These are phyloP conservation scores for Fusarium sterilihyphosum DNA, from an alignment of 2,329 filamentous ascomycete species.

Conservation along the genomic window DNA sequence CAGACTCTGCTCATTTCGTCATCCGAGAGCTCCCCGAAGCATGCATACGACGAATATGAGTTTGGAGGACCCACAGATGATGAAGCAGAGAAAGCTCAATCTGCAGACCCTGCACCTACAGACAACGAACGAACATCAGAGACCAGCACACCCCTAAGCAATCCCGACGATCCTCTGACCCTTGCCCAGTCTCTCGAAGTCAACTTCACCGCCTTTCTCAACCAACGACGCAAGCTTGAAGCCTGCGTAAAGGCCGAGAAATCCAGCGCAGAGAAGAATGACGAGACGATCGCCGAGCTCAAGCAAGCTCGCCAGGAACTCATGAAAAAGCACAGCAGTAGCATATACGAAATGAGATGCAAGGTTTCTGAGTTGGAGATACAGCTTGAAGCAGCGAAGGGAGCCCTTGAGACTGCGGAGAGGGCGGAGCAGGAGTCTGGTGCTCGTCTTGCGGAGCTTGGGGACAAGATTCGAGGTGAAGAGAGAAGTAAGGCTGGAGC, in stretches of 20 bases:
- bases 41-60: accelerated
- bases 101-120: too few relatives aligned
- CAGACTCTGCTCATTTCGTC: not conserved
- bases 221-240: not conserved
- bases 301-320: not conserved
- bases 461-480: not conserved
- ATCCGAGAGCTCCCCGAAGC: not conserved
- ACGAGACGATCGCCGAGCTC: not conserved
- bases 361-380: not conserved
- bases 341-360: not conserved
- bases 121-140: too few relatives aligned
- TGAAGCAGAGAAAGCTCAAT: too few relatives aligned
- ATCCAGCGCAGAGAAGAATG: not conserved
- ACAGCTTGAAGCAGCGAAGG: not conserved
- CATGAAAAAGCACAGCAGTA: too few relatives aligned
- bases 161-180: not conserved
- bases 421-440: not conserved
- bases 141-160: too few relatives aligned
- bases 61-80: not conserved
- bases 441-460: not conserved
- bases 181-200: not conserved
- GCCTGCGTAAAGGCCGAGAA: not conserved
- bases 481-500: not conserved
- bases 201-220: not conserved
- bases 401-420: not conserved